Base-by-base conservation (phyloP, 2,329 filamentous ascomycete species). In the Colletotrichum sp. region DNA sequence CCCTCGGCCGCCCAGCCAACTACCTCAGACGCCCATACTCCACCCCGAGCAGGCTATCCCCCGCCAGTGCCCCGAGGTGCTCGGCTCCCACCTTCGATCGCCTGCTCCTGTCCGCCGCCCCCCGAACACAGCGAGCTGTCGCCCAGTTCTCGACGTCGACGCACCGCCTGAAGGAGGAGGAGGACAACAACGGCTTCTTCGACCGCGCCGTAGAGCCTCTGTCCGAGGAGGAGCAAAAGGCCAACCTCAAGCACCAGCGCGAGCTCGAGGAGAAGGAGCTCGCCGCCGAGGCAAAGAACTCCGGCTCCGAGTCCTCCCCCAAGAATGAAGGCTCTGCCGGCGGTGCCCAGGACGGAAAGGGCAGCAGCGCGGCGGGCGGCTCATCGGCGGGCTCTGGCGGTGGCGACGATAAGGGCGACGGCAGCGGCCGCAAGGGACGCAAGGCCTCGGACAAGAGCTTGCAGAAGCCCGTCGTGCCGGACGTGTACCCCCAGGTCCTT, bases 401-500 rank as follows among this genome's bases (percentile, higher is more conserved):
- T 70, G 88, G 83, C 8, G 71, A 77, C 30, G 76, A 76, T 21
- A 74, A 76, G 55, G 82, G 91, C 52, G 92, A 93, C 79, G 90
- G 93, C 28, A 60, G 73, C 28, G 92, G 94, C 66, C 94, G 92
- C 84, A 94, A 92, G 81, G 93, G 95, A 70, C 91, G 92, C 79
- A 96, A 94, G 82, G 81, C 83, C 38, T 89, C 92, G 38, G 95
- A 97, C 76, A 93, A 92, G 81, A 93, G 94, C 28, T 89, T 98
- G 52, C 92, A 95, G 80, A 98, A 98, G 86, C 94, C 96, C 3
- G 92, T 94, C 4, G 94, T 98, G 16, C 97, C 97, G 16, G 97
- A 99, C 77, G 93, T 98, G 58, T 99, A 99, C 83, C 97, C 97
- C 5, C 97, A 98, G 83, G 96, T 99, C 71, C 95, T 99, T 90